A percentile compares a stretch with the other conserved stretches of the same genome.
Conservation (phyloP, 1,284 basidiomycete species). For the Psilocybe mexicana region DNA sequence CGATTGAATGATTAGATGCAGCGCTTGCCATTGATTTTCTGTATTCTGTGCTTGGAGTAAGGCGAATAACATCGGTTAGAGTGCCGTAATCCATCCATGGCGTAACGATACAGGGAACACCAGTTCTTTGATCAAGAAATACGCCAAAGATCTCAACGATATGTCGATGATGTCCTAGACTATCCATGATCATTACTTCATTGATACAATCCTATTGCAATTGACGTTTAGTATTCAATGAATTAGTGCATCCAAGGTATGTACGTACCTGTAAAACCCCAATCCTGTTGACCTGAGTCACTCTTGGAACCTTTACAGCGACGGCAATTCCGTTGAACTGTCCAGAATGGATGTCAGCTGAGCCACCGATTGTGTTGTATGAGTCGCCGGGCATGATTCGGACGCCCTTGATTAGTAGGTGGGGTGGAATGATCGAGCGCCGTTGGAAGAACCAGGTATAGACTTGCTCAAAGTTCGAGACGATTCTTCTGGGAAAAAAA, state of each 20-base stretch:
- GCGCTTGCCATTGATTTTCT: conserved; percentile 19
- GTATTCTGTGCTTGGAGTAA: neutral
- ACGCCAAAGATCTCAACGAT: conserved; percentile 20
- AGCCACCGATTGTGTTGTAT: conserved; percentile 2
- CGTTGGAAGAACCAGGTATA: neutral
- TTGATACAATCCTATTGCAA: conserved; percentile 16
- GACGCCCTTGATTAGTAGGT: neutral
- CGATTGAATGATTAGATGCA: neutral
- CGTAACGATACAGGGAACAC: conserved; percentile 16
- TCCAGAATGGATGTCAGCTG: conserved; percentile 8
- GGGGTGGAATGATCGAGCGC: neutral
- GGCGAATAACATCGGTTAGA: conserved; percentile 17
- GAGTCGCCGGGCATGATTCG: neutral
- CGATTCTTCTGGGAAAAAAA: neutral
- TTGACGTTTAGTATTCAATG: neutral
- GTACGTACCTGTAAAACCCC: neutral
- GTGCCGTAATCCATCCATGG: conserved; percentile 24
- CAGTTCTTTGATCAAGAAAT: neutral
- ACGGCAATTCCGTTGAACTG: conserved; percentile 5
- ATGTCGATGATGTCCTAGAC: conserved; percentile 17
- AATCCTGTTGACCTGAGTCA: neutral
- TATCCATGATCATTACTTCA: conserved; percentile 20
- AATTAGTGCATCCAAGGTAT: neutral
- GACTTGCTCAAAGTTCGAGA: neutral
- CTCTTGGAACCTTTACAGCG: conserved; percentile 11